Conservation (phyloP, 148 eudicot species). For the Nyssa sinensis region DNA sequence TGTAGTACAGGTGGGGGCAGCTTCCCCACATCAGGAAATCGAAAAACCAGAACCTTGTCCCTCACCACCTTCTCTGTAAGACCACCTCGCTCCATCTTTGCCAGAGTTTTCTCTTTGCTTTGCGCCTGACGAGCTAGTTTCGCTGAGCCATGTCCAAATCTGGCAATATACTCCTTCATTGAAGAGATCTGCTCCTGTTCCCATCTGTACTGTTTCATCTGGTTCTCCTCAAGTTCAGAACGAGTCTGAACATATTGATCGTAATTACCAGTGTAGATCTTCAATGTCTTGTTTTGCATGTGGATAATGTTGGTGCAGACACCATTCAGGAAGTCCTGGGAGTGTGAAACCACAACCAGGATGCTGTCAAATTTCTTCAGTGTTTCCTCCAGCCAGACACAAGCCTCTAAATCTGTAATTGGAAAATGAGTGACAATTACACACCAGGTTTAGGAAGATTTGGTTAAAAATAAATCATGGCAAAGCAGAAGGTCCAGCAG, state of each 20-base stretch:
- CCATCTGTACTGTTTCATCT: constrained; percentile 98
- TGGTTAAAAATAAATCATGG: neutral
- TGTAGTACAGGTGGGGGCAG: constrained; percentile 97
- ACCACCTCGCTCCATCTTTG: constrained; percentile 99
- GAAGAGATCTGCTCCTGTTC: constrained; percentile 93
- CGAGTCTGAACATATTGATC: constrained; percentile 96
- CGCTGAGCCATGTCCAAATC: constrained; percentile 97
- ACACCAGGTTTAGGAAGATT: neutral
- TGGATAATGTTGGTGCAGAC: constrained; percentile 97
- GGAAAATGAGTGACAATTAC: neutral
- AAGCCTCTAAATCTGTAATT: constrained; percentile 88
- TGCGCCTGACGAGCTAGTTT: constrained; percentile 97
- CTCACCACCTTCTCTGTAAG: constrained; percentile 79
- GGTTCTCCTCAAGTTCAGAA: constrained; percentile 90
- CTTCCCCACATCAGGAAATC: constrained; percentile 87
- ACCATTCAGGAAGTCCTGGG: constrained; percentile 96
- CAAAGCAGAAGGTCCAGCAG: neutral
- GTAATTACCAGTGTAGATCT: constrained; percentile 77
- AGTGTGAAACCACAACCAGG: constrained; percentile 92
- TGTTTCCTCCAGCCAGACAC: constrained; percentile 94
- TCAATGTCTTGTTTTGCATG: constrained; percentile 87
- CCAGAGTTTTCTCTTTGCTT: constrained; percentile 92
- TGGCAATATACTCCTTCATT: constrained; percentile 97
- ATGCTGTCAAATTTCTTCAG: constrained; percentile 86
- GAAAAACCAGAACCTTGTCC: constrained; percentile 65